Percentiles rank a stretch among this genome's conserved stretches.
Evolutionary conservation across 768 basidiomycete species (phyloP).

Genomic region (Lentinula detonsa): DNA sequence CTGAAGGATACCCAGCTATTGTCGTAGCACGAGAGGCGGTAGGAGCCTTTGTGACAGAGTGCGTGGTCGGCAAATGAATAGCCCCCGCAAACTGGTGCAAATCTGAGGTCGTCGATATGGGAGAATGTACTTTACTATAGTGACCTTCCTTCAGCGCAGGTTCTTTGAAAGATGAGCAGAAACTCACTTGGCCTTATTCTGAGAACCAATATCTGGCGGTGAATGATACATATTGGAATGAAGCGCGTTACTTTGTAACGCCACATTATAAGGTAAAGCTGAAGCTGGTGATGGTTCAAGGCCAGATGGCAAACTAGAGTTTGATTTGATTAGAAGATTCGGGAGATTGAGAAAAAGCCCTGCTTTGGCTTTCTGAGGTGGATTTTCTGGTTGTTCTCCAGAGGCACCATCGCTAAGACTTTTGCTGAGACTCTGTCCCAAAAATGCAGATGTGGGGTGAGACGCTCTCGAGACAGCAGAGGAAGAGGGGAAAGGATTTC

Average conservation of each 20-base stretch:
- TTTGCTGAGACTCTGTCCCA: background rate
- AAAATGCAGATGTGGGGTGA: background rate
- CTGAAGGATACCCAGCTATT: background rate
- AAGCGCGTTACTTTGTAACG: constrained; percentile 6
- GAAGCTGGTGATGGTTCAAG: background rate
- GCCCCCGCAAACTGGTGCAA: background rate
- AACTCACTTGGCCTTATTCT: background rate
- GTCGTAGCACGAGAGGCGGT: background rate
- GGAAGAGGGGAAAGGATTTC: constrained; percentile 26
- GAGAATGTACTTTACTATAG: background rate
- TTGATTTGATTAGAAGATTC: background rate
- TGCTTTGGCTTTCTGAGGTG: constrained; percentile 1
- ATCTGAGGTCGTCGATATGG: background rate
- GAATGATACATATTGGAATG: background rate
- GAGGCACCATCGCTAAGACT: background rate
- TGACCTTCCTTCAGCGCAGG: background rate
- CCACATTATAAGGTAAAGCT: background rate
- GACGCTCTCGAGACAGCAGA: background rate
- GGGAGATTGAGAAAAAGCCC: constrained; percentile 3
- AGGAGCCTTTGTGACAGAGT: background rate
- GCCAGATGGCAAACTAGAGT: background rate
- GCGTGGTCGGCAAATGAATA: background rate
- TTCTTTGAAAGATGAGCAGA: background rate
- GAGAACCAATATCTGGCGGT: background rate
- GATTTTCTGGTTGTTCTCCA: background rate